Percentiles rank a stretch among this genome's conserved stretches.
Conservation (phyloP, 768 basidiomycete species). For the Auriscalpium orientale region DNA sequence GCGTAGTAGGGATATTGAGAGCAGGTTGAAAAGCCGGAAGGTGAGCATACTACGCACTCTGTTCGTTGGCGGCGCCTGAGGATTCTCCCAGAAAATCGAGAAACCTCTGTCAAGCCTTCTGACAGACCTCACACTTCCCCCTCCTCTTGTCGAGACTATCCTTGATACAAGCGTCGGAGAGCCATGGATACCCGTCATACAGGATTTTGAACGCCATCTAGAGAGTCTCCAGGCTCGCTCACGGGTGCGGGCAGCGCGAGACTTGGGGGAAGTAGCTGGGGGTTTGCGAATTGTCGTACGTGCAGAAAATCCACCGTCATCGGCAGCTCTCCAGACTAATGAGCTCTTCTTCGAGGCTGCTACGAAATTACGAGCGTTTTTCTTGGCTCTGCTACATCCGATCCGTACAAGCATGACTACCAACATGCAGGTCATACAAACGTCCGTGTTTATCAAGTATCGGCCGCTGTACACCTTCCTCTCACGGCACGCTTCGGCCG, state of each 20-base stretch:
- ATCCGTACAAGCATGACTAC: constrained; percentile 79
- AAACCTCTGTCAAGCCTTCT: constrained; percentile 78
- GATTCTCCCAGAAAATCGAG: constrained; percentile 65
- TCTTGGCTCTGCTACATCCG: constrained; percentile 76
- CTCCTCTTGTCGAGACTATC: constrained; percentile 64
- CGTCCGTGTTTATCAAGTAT: constrained; percentile 79
- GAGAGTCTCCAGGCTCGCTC: constrained; percentile 61
- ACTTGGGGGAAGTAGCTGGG: constrained; percentile 76
- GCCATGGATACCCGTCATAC: constrained; percentile 77
- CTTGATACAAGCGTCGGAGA: constrained; percentile 83
- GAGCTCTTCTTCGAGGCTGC: constrained; percentile 51
- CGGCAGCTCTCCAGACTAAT: too few species aligned
- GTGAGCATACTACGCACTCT: constrained; percentile 38
- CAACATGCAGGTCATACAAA: constrained; percentile 90
- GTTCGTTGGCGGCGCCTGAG: neutral
- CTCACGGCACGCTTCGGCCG: constrained; percentile 69
- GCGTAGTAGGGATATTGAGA: constrained; percentile 86
- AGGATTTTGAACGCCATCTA: constrained; percentile 74
- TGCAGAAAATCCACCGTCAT: neutral
- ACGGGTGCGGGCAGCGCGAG: constrained; percentile 81
- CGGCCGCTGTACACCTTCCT: constrained; percentile 77
- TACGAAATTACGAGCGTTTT: constrained; percentile 81
- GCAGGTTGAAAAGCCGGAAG: constrained; percentile 72
- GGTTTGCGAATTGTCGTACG: constrained; percentile 84
- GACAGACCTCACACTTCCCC: constrained; percentile 75